Evolutionary conservation across 2,329 filamentous ascomycete species (phyloP), one percentile per base, ranked within the genome.

Genomic region (Dactylonectria estremocensis): DNA sequence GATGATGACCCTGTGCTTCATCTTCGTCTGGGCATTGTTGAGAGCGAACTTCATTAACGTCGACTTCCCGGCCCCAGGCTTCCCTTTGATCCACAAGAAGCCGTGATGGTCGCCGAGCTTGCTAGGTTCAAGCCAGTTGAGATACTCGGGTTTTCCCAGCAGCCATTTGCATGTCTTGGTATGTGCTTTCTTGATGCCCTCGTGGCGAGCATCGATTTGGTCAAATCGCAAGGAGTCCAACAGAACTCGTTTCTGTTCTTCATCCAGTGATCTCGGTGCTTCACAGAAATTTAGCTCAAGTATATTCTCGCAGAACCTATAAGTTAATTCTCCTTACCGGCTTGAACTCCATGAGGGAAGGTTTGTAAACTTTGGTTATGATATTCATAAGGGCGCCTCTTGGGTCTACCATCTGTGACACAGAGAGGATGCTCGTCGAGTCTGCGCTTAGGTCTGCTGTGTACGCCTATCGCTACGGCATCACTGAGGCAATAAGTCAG

Each of bases 11-110:
- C 3, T 46, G 5, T 65, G 22, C 18, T 69, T 72, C 37, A 61
- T 66, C 16, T 56, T 68, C 18, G n/a, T 69, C 49, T 43, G 69
- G 1, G 61, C 28, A 31, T 61, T 40, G 50, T 45, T 69, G 57
- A 13, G 72, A 70, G 55, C 63, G 52, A 82, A 84, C 55, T 84
- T 85, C 81, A 85, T 84, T 5, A 85, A 58, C 0, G 81, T 84
- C 0, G 81, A 87, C 61, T 87, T 87, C 0, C 83, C 83, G 1
- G 80, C 75, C 0, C 83, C 83, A 2, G 82, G 79, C 31, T 85
- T 84, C 4, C 84, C 84, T 57, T 81, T 80, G 58, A 86, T 83
- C 84, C 83, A 86, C 3, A 86, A 68, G 46, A 86, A 79, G 5
- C 83, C 83, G 11, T 60, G 40, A 22, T 68, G 69, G 1, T 59